These are phyloP conservation scores for Phytophthora cryptogea DNA, from an alignment of 352 stramenopile genomes.

Conservation along the genomic window DNA sequence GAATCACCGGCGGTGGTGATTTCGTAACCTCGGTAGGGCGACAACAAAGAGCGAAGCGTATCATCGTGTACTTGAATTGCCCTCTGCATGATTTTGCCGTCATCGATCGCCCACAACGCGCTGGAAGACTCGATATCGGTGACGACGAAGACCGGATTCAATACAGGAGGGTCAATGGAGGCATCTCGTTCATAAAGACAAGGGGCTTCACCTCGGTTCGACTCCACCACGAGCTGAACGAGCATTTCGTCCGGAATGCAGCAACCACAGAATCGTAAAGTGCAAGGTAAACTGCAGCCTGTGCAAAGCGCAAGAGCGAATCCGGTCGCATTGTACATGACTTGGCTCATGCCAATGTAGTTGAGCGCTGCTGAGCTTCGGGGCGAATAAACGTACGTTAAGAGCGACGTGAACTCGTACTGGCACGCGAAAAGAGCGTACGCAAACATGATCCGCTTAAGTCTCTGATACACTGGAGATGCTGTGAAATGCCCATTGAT, in stretches of 20 bases:
- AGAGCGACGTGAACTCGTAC: constrained; percentile 51
- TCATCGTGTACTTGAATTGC: constrained; percentile 53
- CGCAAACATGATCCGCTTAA: constrained; percentile 62
- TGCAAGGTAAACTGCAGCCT: constrained; percentile 58
- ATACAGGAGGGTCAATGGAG: constrained; percentile 19
- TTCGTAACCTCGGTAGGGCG: constrained; percentile 69
- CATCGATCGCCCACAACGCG: constrained; percentile 55
- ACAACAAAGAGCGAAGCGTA: constrained; percentile 39
- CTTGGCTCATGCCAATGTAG: constrained; percentile 46
- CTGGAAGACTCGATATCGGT: constrained; percentile 74
- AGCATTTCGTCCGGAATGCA: constrained; percentile 56
- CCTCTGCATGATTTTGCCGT: constrained; percentile 50
- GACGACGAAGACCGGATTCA: constrained; percentile 64
- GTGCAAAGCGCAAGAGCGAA: constrained; percentile 45
- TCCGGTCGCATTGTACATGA: constrained; percentile 46
- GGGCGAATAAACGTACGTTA: constrained; percentile 43
- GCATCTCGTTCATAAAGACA: constrained; percentile 13
- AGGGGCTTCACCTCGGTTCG: constrained; percentile 28
- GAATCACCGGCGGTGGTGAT: constrained; percentile 74
- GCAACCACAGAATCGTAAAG: constrained; percentile 43
- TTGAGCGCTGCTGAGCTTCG: constrained; percentile 26
- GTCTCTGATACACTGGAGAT: constrained; percentile 57
- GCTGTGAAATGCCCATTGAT: constrained; percentile 56
- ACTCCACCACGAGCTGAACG: constrained; percentile 42
- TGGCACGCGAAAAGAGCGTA: constrained; percentile 56